These are phyloP conservation scores for Pseudogymnoascus sp. DNA, from an alignment of 2,329 filamentous ascomycete species.

Conservation along the genomic window DNA sequence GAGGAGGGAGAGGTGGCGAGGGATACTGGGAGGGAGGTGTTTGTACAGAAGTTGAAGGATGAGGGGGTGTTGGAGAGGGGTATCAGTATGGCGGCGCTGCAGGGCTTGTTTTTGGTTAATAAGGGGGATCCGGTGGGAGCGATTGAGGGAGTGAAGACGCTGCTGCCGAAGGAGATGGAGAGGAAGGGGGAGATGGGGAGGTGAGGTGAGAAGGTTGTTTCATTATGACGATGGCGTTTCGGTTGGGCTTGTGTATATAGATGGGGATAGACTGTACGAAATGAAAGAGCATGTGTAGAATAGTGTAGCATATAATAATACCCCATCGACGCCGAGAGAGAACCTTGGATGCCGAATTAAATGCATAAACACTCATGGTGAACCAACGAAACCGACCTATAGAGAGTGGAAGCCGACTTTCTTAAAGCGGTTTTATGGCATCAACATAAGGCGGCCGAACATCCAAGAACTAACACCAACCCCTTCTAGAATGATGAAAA, in stretches of 20 bases:
- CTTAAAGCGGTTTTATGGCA: too few relatives aligned
- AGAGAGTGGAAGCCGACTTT: too few relatives aligned
- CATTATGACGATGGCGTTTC: not conserved
- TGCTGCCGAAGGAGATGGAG: slow-evolving; percentile 43
- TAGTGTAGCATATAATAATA: not conserved
- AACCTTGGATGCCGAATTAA: too few relatives aligned
- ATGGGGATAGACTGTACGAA: not conserved
- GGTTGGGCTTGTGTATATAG: not conserved
- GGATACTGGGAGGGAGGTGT: slow-evolving; percentile 29
- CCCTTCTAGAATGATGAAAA: too few relatives aligned
- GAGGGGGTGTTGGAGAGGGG: not conserved
- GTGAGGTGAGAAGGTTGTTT: not conserved
- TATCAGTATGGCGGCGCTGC: slow-evolving; percentile 84
- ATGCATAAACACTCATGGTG: too few relatives aligned
- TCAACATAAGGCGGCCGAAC: too few relatives aligned
- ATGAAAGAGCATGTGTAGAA: not conserved
- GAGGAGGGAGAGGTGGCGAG: slow-evolving; percentile 62
- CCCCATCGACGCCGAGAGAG: not conserved
- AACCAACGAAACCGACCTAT: too few relatives aligned
- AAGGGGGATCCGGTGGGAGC: slow-evolving; percentile 86
- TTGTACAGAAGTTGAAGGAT: slow-evolving; percentile 17
- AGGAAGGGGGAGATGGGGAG: not conserved
- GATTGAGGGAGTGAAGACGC: slow-evolving; percentile 66
- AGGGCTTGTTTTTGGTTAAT: slow-evolving; percentile 91
- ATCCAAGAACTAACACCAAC: too few relatives aligned